Conservation (phyloP, 495 filamentous ascomycete genomes). For the Pseudomonodictys pantanalensis region DNA sequence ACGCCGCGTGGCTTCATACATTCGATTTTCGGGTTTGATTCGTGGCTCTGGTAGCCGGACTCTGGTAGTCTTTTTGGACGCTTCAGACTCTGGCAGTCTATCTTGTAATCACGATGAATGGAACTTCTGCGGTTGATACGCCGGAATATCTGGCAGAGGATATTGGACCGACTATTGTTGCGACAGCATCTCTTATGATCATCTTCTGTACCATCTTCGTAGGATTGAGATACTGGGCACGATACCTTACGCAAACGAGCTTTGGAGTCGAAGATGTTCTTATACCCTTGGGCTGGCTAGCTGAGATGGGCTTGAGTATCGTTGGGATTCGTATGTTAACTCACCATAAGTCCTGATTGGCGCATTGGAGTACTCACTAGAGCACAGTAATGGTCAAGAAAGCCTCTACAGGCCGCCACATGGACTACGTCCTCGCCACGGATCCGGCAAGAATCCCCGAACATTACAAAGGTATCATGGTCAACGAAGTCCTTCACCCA, state of each 20-base stretch:
- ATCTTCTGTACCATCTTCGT: conserved; percentile 19
- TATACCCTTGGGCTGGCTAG: conserved; percentile 13
- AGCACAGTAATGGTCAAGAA: conserved; percentile 15
- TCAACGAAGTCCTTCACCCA: conserved; percentile 9
- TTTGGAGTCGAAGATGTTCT: conserved; percentile 16
- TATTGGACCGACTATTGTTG: conserved; percentile 17
- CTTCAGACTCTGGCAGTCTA: neutral
- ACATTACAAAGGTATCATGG: conserved; percentile 20
- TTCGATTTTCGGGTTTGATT: too few relatives aligned
- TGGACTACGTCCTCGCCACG: neutral
- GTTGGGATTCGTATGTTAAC: conserved; percentile 7
- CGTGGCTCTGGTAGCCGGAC: neutral
- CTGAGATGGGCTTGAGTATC: conserved; percentile 20
- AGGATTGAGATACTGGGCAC: conserved; percentile 16
- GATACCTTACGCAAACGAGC: conserved; percentile 8
- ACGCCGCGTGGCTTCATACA: too few relatives aligned
- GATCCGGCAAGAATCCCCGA: conserved; percentile 6
- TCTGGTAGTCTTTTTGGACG: neutral
- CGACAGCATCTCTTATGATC: conserved; percentile 19
- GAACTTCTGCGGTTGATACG: neutral
- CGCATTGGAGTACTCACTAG: neutral
- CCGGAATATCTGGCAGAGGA: conserved; percentile 16
- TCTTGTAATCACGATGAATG: neutral
- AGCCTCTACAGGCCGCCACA: conserved; percentile 16
- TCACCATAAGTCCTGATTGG: neutral